These are phyloP conservation scores for Trypanosoma melophagium DNA, from an alignment of 208 protist species.

Conservation along the genomic window DNA sequence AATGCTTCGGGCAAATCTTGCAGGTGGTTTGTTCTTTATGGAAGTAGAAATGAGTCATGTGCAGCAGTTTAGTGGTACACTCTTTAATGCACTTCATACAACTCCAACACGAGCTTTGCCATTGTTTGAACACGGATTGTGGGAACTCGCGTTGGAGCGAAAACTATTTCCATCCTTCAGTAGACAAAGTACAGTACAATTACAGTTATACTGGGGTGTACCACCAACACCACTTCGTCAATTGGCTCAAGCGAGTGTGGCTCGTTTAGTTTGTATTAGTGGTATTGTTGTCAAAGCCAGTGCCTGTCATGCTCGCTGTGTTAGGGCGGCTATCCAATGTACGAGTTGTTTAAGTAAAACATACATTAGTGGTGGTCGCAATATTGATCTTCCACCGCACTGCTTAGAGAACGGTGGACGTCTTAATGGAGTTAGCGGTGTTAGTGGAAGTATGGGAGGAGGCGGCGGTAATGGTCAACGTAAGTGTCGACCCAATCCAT, in stretches of 20 bases:
- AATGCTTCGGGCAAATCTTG: conserved; percentile 83
- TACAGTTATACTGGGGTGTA: conserved; percentile 88
- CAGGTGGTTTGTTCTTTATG: conserved; percentile 77
- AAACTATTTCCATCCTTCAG: conserved; percentile 63
- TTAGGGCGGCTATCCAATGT: conserved; percentile 88
- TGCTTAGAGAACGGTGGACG: conserved; percentile 84
- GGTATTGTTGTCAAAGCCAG: conserved; percentile 91
- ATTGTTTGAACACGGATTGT: conserved; percentile 81
- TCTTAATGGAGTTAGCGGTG: conserved; percentile 20
- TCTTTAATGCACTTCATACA: conserved; percentile 72
- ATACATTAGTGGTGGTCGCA: conserved; percentile 72
- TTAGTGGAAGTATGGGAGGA: conserved; percentile 1
- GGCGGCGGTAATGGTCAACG: conserved; percentile 27
- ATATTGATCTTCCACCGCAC: conserved; percentile 78
- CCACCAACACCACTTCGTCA: conserved; percentile 76
- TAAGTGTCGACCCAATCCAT: conserved; percentile 91
- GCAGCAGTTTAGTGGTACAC: conserved; percentile 76
- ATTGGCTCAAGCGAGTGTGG: conserved; percentile 76
- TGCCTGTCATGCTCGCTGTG: conserved; percentile 76
- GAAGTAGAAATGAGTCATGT: conserved; percentile 87
- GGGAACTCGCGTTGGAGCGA: conserved; percentile 74
- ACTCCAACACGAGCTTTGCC: conserved; percentile 73
- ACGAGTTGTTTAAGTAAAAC: conserved; percentile 88
- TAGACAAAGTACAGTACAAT: conserved; percentile 75
- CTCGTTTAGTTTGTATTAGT: conserved; percentile 78